Evolutionary conservation across 257 asterid genomes (phyloP).

Genomic region (Salvia splendens): DNA sequence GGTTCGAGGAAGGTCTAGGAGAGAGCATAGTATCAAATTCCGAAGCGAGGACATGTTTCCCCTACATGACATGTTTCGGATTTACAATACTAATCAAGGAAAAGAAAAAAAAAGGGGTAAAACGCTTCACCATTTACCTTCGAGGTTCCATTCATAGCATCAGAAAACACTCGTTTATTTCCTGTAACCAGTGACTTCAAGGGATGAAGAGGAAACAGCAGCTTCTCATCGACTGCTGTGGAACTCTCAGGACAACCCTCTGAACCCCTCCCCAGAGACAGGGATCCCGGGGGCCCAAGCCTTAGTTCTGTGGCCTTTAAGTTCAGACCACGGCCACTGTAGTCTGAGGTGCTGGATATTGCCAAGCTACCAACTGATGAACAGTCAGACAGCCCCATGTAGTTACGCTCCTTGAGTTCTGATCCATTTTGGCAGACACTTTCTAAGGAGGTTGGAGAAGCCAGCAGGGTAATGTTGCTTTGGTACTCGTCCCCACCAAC

Average conservation of each 20-base stretch:
- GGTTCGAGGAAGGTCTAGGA: conserved; percentile 30
- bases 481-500: conserved; percentile 51
- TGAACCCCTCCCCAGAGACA: conserved; percentile 53
- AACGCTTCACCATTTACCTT: conserved; percentile 44
- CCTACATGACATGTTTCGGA: conserved; percentile 19
- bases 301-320: conserved; percentile 73
- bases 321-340: conserved; percentile 43
- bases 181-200: conserved; percentile 52
- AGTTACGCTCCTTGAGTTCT: conserved; percentile 60
- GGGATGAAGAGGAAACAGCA: conserved; percentile 63
- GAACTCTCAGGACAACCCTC: conserved; percentile 38
- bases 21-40: conserved; percentile 30
- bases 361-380: conserved; percentile 69
- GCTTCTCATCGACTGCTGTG: conserved; percentile 55
- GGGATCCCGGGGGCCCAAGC: conserved; percentile 71
- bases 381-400: conserved; percentile 72
- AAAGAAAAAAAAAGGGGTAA: background rate
- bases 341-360: conserved; percentile 46
- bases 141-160: conserved; percentile 59
- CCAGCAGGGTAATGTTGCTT: conserved; percentile 48
- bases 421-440: conserved; percentile 45
- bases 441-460: conserved; percentile 54
- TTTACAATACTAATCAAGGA: background rate
- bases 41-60: conserved; percentile 15
- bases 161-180: conserved; percentile 75